Evolutionary conservation across 176 grass and related monocot species (phyloP).

Genomic region (Coix lacrymajobi): DNA sequence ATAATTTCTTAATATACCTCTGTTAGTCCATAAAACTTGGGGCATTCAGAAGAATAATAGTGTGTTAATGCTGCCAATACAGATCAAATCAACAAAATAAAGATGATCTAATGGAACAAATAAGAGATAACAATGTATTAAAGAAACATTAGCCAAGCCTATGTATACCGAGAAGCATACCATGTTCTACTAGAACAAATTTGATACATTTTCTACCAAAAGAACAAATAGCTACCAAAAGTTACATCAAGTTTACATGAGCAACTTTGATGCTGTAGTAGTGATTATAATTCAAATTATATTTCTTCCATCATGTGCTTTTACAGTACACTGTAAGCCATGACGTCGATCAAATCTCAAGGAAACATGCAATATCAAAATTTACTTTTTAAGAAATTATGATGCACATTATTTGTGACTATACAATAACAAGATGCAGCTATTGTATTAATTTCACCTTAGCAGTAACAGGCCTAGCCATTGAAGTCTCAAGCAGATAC

Average conservation of each 20-base stretch:
- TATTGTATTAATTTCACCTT: slow-evolving; percentile 49
- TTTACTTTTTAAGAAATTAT: not conserved
- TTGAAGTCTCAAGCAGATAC: slow-evolving; percentile 95
- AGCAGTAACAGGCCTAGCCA: slow-evolving; percentile 97
- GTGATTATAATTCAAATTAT: not conserved
- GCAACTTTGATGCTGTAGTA: not conserved
- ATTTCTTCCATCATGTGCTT: not conserved
- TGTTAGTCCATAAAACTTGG: slow-evolving; percentile 11
- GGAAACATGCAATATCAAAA: not conserved
- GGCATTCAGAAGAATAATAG: not conserved
- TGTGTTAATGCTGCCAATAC: not conserved
- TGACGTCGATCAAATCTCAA: not conserved
- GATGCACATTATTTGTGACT: not conserved
- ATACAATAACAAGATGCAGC: not conserved
- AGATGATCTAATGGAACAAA: not conserved
- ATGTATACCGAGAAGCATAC: not conserved
- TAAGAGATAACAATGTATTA: not conserved
- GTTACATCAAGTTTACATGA: not conserved
- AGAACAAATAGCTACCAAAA: slow-evolving; percentile 1
- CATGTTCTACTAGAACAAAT: slow-evolving; percentile 6
- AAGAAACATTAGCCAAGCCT: not conserved
- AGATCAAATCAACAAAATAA: not conserved
- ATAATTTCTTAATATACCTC: slow-evolving; percentile 59
- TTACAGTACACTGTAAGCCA: not conserved
- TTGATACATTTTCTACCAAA: not conserved